Conservation (phyloP, 1,284 basidiomycete genomes). For the Ganoderma multipileum region DNA sequence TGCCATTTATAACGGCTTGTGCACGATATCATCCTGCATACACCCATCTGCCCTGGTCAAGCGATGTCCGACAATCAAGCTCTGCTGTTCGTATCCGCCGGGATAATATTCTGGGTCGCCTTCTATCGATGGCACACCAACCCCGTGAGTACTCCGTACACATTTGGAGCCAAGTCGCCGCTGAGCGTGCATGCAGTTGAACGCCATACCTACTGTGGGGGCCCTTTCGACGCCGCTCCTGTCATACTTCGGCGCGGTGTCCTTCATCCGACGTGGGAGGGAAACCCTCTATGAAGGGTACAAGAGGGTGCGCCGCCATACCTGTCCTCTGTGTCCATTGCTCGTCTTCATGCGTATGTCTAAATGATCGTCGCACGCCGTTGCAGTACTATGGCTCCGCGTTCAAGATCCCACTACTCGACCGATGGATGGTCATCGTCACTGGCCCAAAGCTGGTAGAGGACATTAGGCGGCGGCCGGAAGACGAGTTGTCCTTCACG, state of each 20-base stretch:
- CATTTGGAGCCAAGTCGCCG: background rate
- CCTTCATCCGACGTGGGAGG: slow-evolving; percentile 21
- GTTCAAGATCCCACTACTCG: slow-evolving; percentile 43
- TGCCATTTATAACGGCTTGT: background rate
- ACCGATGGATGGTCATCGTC: slow-evolving; percentile 43
- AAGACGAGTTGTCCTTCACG: slow-evolving; percentile 42
- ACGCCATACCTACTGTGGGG: slow-evolving; percentile 37
- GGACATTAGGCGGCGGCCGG: slow-evolving; percentile 43
- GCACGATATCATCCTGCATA: background rate
- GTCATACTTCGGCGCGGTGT: slow-evolving; percentile 33
- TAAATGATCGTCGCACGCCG: too few species aligned
- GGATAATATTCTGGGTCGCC: background rate
- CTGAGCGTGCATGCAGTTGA: slow-evolving; percentile 8
- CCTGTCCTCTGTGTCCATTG: background rate
- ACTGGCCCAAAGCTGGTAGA: slow-evolving; percentile 41
- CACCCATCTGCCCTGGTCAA: background rate
- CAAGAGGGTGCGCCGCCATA: slow-evolving; percentile 14
- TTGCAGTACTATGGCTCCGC: slow-evolving; percentile 33
- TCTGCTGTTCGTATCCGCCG: background rate
- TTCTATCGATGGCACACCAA: background rate
- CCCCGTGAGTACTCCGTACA: background rate
- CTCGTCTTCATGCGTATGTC: background rate
- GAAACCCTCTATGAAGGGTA: slow-evolving; percentile 31
- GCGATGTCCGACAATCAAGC: background rate
- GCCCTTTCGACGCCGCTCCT: slow-evolving; percentile 26